These are phyloP conservation scores for Fusarium devonianum DNA, from an alignment of 2,329 filamentous ascomycete genomes.

Conservation along the genomic window DNA sequence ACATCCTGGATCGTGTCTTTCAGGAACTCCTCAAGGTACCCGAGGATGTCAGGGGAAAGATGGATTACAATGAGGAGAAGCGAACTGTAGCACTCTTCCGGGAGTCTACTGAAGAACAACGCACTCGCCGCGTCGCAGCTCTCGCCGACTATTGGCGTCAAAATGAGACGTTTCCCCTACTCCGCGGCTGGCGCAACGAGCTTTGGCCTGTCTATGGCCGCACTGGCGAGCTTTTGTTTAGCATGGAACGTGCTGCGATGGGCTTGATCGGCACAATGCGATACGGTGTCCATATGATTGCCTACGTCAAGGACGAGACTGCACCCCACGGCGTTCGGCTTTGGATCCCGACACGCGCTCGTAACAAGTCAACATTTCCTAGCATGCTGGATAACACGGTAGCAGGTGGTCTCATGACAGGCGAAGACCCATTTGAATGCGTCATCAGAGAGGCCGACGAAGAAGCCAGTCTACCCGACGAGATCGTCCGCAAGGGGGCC, in stretches of 20 bases:
- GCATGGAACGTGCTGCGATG: conserved; percentile 77
- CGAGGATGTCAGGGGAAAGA: conserved; percentile 59
- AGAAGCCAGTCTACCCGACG: conserved; percentile 81
- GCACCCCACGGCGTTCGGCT: conserved; percentile 69
- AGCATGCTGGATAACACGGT: conserved; percentile 97
- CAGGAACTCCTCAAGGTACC: conserved; percentile 58
- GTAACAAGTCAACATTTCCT: conserved; percentile 83
- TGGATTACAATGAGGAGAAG: conserved; percentile 65
- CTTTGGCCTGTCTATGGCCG: conserved; percentile 78
- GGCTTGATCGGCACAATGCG: conserved; percentile 77
- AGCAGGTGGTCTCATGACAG: conserved; percentile 78
- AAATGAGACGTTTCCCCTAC: conserved; percentile 74
- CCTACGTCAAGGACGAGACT: conserved; percentile 61
- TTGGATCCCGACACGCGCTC: conserved; percentile 83
- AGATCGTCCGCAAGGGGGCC: conserved; percentile 68
- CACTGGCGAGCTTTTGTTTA: conserved; percentile 69
- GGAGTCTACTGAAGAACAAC: conserved; percentile 65
- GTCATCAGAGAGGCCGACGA: conserved; percentile 86
- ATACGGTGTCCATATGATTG: conserved; percentile 84
- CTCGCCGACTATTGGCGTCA: conserved; percentile 73
- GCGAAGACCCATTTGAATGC: conserved; percentile 81
- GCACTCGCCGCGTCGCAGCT: conserved; percentile 62
- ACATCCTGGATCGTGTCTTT: conserved; percentile 61
- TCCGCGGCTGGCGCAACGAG: conserved; percentile 83
- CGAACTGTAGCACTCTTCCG: conserved; percentile 71